phyloP scores from a whole-genome alignment of 495 filamentous ascomycete genomes.

The Usnea hakonensis region DNA sequence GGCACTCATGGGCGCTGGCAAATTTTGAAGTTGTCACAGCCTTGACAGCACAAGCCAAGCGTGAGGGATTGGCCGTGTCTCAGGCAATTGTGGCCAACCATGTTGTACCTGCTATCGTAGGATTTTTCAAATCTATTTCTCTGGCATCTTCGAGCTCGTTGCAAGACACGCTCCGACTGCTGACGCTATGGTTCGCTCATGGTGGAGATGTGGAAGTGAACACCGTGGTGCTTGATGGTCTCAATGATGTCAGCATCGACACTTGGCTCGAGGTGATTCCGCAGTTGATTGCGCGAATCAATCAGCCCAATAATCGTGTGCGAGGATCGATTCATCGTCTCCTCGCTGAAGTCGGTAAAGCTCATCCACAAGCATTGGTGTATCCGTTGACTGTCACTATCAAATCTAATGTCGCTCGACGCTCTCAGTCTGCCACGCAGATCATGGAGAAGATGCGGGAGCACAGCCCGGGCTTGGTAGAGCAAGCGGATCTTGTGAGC shows the following conservation, averaged over 20 bases:
- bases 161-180: conserved; percentile 85
- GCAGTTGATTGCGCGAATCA: conserved; percentile 93
- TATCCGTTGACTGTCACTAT: conserved; percentile 98
- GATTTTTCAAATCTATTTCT: conserved; percentile 93
- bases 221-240: conserved; percentile 76
- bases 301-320: conserved; percentile 80
- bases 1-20: conserved; percentile 98
- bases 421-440: conserved; percentile 73
- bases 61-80: conserved; percentile 49
- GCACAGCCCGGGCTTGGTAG: conserved; percentile 87
- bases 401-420: conserved; percentile 76
- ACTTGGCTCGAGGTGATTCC: conserved; percentile 98
- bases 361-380: conserved; percentile 96
- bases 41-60: conserved; percentile 53
- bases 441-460: conserved; percentile 98
- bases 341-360: conserved; percentile 81
- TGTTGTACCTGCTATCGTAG: conserved; percentile 86
- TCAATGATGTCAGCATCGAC: conserved; percentile 84
- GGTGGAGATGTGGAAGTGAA: conserved; percentile 85
- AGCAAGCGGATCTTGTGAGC: conserved; percentile 90
- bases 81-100: conserved; percentile 66
- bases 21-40: conserved; percentile 97
- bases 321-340: conserved; percentile 85
- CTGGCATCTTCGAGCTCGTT: conserved; percentile 85
- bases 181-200: conserved; percentile 95